Conservation (phyloP, 495 filamentous ascomycete species). For the Durotheca rogersii region DNA sequence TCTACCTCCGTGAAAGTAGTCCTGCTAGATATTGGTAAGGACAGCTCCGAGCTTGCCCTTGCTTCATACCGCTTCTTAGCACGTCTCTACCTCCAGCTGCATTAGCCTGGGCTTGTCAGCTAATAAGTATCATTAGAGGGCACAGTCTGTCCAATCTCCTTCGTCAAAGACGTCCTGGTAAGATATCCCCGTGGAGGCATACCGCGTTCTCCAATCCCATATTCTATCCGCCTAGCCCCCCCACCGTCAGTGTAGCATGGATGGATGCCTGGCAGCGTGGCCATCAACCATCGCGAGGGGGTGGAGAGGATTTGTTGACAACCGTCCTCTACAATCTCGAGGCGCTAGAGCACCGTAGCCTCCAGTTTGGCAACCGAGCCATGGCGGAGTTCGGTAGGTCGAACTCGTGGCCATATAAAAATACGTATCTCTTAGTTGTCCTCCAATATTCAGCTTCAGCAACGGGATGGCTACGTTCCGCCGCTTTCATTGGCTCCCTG, state of each 20-base stretch:
- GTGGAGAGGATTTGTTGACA: conserved; percentile 7
- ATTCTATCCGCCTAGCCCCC: conserved; percentile 10
- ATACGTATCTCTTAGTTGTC: not conserved
- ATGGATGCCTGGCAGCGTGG: conserved; percentile 6
- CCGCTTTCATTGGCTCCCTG: conserved; percentile 1
- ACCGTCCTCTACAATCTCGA: conserved; percentile 1
- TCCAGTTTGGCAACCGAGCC: conserved; percentile 13
- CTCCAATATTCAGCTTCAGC: conserved; percentile 1
- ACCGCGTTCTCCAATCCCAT: conserved; percentile 18
- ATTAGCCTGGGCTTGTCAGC: conserved; percentile 39
- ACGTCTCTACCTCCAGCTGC: conserved; percentile 22
- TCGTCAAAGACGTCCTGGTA: conserved; percentile 71
- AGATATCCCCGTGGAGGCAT: conserved; percentile 35
- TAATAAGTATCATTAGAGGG: conserved; percentile 58
- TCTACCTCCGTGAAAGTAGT: conserved; percentile 41
- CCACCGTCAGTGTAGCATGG: conserved; percentile 12
- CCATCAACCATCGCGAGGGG: conserved; percentile 12
- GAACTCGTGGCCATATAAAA: conserved; percentile 7
- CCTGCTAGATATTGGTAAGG: conserved; percentile 54
- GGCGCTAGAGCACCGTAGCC: not conserved
- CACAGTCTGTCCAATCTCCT: conserved; percentile 69
- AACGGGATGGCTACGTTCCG: conserved; percentile 10
- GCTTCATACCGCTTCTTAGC: conserved; percentile 16
- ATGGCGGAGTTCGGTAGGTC: conserved; percentile 8
- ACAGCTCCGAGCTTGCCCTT: conserved; percentile 26